Conservation (phyloP, 345 rosid species). For the Salix exigua region DNA sequence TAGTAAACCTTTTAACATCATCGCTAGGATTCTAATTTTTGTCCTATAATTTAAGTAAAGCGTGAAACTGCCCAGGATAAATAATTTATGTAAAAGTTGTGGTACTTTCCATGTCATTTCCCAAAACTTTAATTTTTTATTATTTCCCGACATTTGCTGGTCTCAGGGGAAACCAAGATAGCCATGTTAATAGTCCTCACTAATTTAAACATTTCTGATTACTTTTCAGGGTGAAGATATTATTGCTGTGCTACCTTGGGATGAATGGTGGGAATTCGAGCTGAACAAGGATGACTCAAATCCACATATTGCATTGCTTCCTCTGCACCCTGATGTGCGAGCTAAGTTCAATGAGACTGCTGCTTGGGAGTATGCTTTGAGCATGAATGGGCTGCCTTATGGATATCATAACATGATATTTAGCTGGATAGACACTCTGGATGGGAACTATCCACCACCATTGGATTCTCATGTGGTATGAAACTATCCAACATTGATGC, state of each 20-base stretch:
- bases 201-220: not conserved
- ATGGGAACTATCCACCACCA: conserved; percentile 91
- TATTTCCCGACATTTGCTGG: not conserved
- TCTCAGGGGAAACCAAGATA: not conserved
- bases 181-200: not conserved
- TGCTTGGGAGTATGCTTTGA: conserved; percentile 92
- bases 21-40: not conserved
- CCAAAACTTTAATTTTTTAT: not conserved
- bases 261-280: conserved; percentile 99
- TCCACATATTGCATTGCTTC: conserved; percentile 93
- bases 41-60: not conserved
- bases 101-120: not conserved
- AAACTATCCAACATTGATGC: conserved; percentile 7
- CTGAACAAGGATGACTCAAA: conserved; percentile 78
- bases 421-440: conserved; percentile 94
- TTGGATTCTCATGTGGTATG: conserved; percentile 88
- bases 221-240: conserved; percentile 76
- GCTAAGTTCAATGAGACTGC: conserved; percentile 90
- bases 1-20: not conserved
- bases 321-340: conserved; percentile 78
- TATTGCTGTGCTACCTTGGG: conserved; percentile 84
- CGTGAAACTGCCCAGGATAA: not conserved
- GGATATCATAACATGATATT: conserved; percentile 98
- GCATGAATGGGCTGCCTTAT: conserved; percentile 85
- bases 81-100: not conserved